A percentile compares a stretch with the other conserved stretches of the same genome.
These are phyloP conservation scores for Leccinum pachyderme DNA, from an alignment of 1,284 basidiomycete species.

Conservation along the genomic window DNA sequence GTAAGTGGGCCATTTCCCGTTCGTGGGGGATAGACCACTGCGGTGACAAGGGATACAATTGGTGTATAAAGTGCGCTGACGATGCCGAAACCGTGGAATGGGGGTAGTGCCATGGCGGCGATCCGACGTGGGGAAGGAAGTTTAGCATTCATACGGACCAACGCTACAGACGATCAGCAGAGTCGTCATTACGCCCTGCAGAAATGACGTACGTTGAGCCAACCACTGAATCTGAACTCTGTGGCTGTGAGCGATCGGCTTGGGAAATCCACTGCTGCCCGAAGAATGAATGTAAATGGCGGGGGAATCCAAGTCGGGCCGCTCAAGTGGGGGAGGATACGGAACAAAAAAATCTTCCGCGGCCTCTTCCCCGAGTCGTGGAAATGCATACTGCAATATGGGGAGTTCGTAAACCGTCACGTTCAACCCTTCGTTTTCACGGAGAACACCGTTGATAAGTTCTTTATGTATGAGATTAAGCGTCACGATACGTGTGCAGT, in stretches of 20 bases:
- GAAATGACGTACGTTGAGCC: neutral
- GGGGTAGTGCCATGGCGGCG: constrained; percentile 25
- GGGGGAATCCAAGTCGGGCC: constrained; percentile 17
- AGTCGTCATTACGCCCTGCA: too few relatives aligned
- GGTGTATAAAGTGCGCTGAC: constrained; percentile 17
- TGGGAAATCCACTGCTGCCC: constrained; percentile 40
- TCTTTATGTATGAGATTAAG: constrained; percentile 23
- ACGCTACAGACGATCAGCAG: constrained; percentile 3
- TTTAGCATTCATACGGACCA: neutral
- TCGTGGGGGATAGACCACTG: constrained; percentile 18
- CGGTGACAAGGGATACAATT: constrained; percentile 6
- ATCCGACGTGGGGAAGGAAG: constrained; percentile 15
- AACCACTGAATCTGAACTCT: constrained; percentile 27
- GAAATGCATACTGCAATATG: constrained; percentile 28
- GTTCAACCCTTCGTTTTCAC: neutral
- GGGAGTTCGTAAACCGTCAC: constrained; percentile 32
- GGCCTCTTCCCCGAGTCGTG: constrained; percentile 33
- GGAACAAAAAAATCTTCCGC: constrained; percentile 24
- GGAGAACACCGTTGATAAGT: constrained; percentile 28
- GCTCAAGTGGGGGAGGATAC: constrained; percentile 22
- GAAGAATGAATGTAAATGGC: constrained; percentile 38
- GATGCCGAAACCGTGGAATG: constrained; percentile 29
- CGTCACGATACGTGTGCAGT: constrained; percentile 34
- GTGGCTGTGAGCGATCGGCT: constrained; percentile 30
- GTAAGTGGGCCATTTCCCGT: constrained; percentile 6